Evolutionary conservation across 495 filamentous ascomycete species (phyloP), one percentile per base, ranked within the genome.

Genomic region (Aspergillus funiculosus): DNA sequence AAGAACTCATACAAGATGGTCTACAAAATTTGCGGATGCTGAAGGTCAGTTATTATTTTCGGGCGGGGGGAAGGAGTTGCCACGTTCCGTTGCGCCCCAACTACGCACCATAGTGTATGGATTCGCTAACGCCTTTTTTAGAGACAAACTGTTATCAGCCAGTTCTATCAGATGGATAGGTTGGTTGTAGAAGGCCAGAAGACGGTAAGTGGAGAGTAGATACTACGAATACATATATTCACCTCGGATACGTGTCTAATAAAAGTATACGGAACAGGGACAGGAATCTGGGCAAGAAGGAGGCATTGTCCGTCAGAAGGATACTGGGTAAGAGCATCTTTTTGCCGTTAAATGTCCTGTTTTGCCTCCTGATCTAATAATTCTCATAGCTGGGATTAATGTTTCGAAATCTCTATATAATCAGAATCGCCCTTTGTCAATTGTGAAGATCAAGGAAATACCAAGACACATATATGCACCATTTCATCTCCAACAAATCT

Each of bases 141-240:
- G 92, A 83, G 92, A 57, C 92, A 98, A 82, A 94, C 91, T 4
- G 73, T 89, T 24, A 78, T 98, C 53, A 94, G 87, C 56, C 87
- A 95, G 63, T 96, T 96, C 66, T 98, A 86, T 69, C 86, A 95
- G 68, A 56, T 92, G 56, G 89, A 98, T 64, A 73, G 82, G 58
- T 77, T 98, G 60, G 92, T 98, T 18, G 89, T 98, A 5, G 92
- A 98, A 61, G 90, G 91, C 14, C 84, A 86, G 48, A 82, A 82
- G 61, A 71, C 72, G 30, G 73, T 77, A 60, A 52, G 69, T 50
- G 4, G 27, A 38, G n/a, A n/a, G n/a, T 38, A 7, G 17, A 22
- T 7, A 4, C 11, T 5, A 13, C 2, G 10, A 21, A 27, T n/a
- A 9, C 4, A 1, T 10, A 18, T 14, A 15, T 17, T 20, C 13